Evolutionary conservation across 2,329 filamentous ascomycete genomes (phyloP).

Genomic region (Tolypocladium endophyticum): DNA sequence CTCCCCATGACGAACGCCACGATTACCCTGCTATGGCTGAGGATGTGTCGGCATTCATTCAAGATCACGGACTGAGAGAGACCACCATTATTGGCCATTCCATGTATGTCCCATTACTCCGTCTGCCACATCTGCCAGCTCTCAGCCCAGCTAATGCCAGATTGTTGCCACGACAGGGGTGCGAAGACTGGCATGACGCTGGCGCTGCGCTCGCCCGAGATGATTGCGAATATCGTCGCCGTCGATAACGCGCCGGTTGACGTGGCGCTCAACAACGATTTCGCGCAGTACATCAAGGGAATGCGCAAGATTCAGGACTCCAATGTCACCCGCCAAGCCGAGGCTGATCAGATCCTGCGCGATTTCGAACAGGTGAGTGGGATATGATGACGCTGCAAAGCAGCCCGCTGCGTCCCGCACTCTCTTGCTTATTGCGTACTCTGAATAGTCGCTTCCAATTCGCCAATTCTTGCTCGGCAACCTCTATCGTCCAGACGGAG

Average conservation of each 20-base stretch:
- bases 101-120: slow-evolving; percentile 45
- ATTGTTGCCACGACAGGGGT: slow-evolving; percentile 44
- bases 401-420: neutral
- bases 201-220: slow-evolving; percentile 58
- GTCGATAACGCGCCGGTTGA: slow-evolving; percentile 92
- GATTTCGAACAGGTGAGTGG: slow-evolving; percentile 55
- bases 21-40: slow-evolving; percentile 75
- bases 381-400: neutral
- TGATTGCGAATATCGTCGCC: slow-evolving; percentile 62
- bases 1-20: slow-evolving; percentile 64
- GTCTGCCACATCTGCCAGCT: neutral
- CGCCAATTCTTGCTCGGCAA: slow-evolving; percentile 91
- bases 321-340: slow-evolving; percentile 55
- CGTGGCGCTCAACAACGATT: slow-evolving; percentile 61
- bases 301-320: slow-evolving; percentile 74
- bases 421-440: neutral
- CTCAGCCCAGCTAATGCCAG: neutral
- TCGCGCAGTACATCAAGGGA: slow-evolving; percentile 68
- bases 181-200: slow-evolving; percentile 89
- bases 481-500: slow-evolving; percentile 45
- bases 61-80: slow-evolving; percentile 56
- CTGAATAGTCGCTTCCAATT: slow-evolving; percentile 50
- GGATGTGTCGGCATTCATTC: slow-evolving; percentile 72
- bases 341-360: slow-evolving; percentile 71
- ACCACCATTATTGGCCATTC: slow-evolving; percentile 84